A percentile compares a stretch with the other conserved stretches of the same genome.
phyloP scores from a whole-genome alignment of 441 rosid genomes.

The Euphorbia corollata region DNA sequence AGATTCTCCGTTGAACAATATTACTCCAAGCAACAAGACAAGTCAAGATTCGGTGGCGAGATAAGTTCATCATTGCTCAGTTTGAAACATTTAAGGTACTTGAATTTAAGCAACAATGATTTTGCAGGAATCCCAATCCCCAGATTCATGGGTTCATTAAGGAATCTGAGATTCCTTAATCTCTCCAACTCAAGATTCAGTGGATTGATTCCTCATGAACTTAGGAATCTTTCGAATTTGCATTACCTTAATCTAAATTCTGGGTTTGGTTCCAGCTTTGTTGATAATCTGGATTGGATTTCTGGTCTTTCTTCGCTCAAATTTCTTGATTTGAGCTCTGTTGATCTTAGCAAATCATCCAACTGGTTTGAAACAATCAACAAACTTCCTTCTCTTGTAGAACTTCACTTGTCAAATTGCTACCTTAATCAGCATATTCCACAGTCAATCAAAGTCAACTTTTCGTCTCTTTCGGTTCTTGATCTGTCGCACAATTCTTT shows the following conservation, averaged over 20 bases:
- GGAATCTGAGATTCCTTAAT: background rate
- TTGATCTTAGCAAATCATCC: background rate
- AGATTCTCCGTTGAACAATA: background rate
- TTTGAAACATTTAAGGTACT: background rate
- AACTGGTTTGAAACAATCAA: background rate
- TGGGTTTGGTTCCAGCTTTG: background rate
- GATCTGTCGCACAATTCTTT: background rate
- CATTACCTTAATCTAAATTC: background rate
- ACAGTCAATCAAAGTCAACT: background rate
- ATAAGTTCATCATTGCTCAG: background rate
- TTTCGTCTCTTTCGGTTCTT: slow-evolving; percentile 9
- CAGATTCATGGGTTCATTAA: background rate
- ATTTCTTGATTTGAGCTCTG: background rate
- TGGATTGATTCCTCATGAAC: background rate
- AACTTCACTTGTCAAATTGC: background rate
- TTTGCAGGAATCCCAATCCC: background rate
- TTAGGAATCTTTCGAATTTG: background rate
- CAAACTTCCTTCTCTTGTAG: background rate
- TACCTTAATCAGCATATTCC: background rate
- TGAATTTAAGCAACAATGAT: background rate
- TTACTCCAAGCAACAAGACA: background rate
- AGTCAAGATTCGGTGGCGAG: background rate
- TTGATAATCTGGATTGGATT: background rate
- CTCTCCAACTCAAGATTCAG: background rate
- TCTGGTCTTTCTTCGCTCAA: background rate